These are phyloP conservation scores for Coemansia sp. DNA, from an alignment of 192 early-diverging fungal genomes.

Conservation along the genomic window DNA sequence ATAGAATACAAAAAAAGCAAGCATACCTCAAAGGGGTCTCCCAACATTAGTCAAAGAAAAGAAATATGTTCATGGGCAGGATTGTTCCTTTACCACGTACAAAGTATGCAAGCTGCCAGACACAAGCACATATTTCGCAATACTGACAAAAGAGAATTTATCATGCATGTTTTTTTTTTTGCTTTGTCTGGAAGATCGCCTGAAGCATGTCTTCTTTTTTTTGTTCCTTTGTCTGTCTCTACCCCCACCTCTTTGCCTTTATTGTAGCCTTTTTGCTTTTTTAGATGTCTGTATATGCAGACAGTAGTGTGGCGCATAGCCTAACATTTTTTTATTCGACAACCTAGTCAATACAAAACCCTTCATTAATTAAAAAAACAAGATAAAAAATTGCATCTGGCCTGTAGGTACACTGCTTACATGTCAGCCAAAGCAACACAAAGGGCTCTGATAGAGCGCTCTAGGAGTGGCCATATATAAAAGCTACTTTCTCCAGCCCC, in stretches of 20 bases:
- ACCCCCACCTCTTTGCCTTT: neutral
- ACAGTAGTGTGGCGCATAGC: neutral
- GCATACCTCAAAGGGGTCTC: neutral
- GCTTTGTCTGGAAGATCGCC: neutral
- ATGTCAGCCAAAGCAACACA: neutral
- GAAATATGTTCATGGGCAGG: neutral
- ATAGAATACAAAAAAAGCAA: neutral
- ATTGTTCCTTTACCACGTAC: too few relatives aligned
- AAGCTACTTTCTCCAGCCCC: neutral
- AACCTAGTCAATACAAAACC: neutral
- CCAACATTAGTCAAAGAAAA: neutral
- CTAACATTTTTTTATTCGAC: neutral
- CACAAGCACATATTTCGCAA: too few relatives aligned
- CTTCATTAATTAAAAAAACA: neutral
- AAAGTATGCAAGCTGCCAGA: too few relatives aligned
- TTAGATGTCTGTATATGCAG: neutral
- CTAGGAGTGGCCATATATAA: neutral
- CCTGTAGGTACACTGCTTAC: too few relatives aligned
- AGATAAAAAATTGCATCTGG: too few relatives aligned
- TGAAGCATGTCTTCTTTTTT: neutral
- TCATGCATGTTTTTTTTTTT: neutral
- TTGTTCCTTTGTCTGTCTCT: neutral
- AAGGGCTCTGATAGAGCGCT: neutral
- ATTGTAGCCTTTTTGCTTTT: neutral
- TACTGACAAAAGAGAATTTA: neutral